phyloP scores from a whole-genome alignment of 768 basidiomycete genomes.

The Amanita polypyramis region DNA sequence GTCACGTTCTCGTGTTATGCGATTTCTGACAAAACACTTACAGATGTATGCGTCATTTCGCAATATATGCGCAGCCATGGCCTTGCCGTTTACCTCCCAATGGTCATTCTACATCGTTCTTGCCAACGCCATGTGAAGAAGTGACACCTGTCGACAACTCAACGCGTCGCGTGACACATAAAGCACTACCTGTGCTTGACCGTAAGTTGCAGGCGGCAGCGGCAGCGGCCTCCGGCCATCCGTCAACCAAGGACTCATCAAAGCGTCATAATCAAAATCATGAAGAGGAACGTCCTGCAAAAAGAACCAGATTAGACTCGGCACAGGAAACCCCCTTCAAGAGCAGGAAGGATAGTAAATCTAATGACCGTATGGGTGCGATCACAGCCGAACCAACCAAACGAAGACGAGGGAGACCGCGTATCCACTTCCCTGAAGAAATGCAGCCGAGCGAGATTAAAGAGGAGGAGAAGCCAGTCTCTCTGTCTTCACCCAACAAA shows the following conservation, averaged over 20 bases:
- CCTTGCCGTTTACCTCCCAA: constrained; percentile 49
- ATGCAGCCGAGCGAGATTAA: constrained; percentile 17
- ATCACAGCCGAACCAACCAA: constrained; percentile 17
- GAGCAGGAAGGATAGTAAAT: background rate
- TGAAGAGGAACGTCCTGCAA: constrained; percentile 14
- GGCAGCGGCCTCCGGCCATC: constrained; percentile 18
- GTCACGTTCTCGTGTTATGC: background rate
- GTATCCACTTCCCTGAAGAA: constrained; percentile 21
- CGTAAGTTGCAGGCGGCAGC: constrained; percentile 41
- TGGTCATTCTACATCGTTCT: constrained; percentile 25
- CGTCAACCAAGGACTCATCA: constrained; percentile 13
- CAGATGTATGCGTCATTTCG: constrained; percentile 73
- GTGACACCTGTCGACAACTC: constrained; percentile 35
- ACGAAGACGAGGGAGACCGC: constrained; percentile 33
- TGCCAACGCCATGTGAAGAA: constrained; percentile 42
- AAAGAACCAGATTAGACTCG: constrained; percentile 4
- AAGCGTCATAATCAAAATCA: constrained; percentile 21
- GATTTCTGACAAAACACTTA: constrained; percentile 4
- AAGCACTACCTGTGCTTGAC: constrained; percentile 39
- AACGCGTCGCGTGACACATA: constrained; percentile 39
- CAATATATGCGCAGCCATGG: constrained; percentile 67
- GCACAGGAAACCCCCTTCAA: background rate
- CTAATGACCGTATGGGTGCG: background rate
- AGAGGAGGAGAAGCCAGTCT: constrained; percentile 26
- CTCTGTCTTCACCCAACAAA: constrained; percentile 25